phyloP scores from a whole-genome alignment of 176 grass and related monocot genomes.

The Leersia perrieri region DNA sequence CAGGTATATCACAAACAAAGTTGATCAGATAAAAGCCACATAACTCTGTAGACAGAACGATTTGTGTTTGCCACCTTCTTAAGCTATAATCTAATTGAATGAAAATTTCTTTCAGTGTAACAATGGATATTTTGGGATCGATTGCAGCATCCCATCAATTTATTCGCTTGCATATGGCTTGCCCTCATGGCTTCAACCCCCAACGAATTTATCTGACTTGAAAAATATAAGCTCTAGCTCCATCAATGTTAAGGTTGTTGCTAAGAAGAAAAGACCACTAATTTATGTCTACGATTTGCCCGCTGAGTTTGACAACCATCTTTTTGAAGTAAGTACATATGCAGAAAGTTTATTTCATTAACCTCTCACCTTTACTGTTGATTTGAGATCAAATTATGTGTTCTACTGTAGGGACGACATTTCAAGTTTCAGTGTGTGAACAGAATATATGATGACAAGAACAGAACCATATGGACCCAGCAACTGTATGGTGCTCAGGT shows the following conservation, averaged over 20 bases:
- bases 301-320: constrained; percentile 85
- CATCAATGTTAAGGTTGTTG: constrained; percentile 45
- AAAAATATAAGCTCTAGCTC: constrained; percentile 15
- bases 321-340: constrained; percentile 77
- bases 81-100: constrained; percentile 44
- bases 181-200: constrained; percentile 71
- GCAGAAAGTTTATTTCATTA: constrained; percentile 16
- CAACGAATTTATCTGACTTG: constrained; percentile 38
- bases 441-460: constrained; percentile 76
- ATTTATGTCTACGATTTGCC: constrained; percentile 99
- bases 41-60: neutral
- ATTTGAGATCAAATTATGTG: constrained; percentile 22
- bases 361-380: constrained; percentile 13
- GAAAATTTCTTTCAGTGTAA: constrained; percentile 60
- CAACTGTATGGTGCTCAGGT: constrained; percentile 97
- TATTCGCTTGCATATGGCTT: constrained; percentile 54
- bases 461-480: constrained; percentile 77
- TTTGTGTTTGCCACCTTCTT: constrained; percentile 13
- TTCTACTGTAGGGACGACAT: constrained; percentile 66
- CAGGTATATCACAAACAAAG: constrained; percentile 47
- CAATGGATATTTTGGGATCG: constrained; percentile 92
- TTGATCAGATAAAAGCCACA: neutral
- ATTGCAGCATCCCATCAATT: constrained; percentile 83
- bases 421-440: constrained; percentile 91
- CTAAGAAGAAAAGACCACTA: constrained; percentile 79